Conservation (phyloP, 495 filamentous ascomycete species). For the Daldinia caldariorum region DNA sequence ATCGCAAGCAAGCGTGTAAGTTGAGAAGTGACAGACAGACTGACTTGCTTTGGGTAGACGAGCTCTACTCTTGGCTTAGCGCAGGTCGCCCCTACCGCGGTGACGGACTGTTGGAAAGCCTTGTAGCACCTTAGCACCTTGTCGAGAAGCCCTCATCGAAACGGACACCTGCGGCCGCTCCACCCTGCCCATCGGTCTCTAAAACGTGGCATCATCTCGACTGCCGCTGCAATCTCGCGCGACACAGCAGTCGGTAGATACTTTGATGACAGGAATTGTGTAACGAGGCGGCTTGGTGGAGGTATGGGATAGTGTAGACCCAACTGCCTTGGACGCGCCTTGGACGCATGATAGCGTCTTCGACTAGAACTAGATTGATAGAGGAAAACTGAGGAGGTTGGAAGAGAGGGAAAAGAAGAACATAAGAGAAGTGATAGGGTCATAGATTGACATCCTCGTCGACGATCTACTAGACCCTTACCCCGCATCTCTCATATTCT, state of each 20-base stretch:
- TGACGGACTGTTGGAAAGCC: slow-evolving; percentile 15
- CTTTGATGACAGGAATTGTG: slow-evolving; percentile 14
- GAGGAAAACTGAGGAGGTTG: slow-evolving; percentile 6
- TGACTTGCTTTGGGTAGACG: background rate
- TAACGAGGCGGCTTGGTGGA: slow-evolving; percentile 8
- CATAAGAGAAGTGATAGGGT: slow-evolving; percentile 26
- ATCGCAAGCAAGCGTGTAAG: slow-evolving; percentile 5
- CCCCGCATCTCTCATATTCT: slow-evolving; percentile 42
- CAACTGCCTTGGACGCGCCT: slow-evolving; percentile 24
- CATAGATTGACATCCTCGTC: slow-evolving; percentile 30
- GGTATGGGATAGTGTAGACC: slow-evolving; percentile 11
- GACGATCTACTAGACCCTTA: slow-evolving; percentile 38
- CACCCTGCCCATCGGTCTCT: background rate
- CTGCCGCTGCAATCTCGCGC: slow-evolving; percentile 34
- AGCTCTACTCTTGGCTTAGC: slow-evolving; percentile 10
- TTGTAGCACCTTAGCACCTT: background rate
- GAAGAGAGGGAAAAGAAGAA: slow-evolving; percentile 17
- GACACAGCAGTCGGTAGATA: slow-evolving; percentile 40
- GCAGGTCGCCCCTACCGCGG: slow-evolving; percentile 23
- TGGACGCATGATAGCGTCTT: slow-evolving; percentile 16
- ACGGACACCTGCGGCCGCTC: slow-evolving; percentile 22
- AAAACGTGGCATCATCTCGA: slow-evolving; percentile 32
- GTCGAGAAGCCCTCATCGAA: slow-evolving; percentile 7
- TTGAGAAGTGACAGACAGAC: slow-evolving; percentile 1
- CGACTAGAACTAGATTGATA: slow-evolving; percentile 2